Base-by-base conservation (phyloP, 202 grass and related monocot species). In the Panicum virgatum region DNA sequence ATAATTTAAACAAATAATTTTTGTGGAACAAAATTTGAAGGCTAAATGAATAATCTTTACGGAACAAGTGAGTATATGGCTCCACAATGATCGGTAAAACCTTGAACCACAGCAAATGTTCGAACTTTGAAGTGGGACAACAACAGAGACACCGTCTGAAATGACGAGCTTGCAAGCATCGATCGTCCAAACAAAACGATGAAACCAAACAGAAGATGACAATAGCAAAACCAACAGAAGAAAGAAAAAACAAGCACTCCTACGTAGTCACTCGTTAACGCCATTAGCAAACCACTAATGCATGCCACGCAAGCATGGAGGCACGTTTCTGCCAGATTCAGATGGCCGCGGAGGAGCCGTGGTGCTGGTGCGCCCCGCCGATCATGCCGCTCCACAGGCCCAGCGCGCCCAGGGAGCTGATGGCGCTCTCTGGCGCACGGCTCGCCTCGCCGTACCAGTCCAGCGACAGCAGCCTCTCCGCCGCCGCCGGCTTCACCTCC, bases 401-500 rank as follows among this genome's bases (percentile, higher is more conserved):
- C 22, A 87, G 52, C 43, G 88, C 84, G 50, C 84, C 38, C 9
- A 89, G 54, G 36, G 84, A 91, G 82, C 78, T 72, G 18, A 89
- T 85, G 67, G 82, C 84, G 66, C 73, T 92, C 66, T 86, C 86
- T 10, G 84, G 82, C 57, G 80, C 82, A 6, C 84, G 87, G 75
- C 82, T 92, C 20, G 60, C 86, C 53, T 94, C 92, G 43, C 84
- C 82, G 64, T 90, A 94, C 92, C 92, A 94, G 27, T 92, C 92
- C 72, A 94, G 82, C 32, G 92, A 89, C 22, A 94, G 74, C 60
- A 88, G 34, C 73, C 81, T 89, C 25, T 84, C 84, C 26, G 82
- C 43, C 38, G 82, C 43, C 25, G 34, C 25, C n/a, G 89, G 89
- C 70, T 94, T 94, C 63, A 88, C 38, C 72, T 92, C 92, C n/a